Conservation (phyloP, 257 asterid species). For the Forsythia viridissima region DNA sequence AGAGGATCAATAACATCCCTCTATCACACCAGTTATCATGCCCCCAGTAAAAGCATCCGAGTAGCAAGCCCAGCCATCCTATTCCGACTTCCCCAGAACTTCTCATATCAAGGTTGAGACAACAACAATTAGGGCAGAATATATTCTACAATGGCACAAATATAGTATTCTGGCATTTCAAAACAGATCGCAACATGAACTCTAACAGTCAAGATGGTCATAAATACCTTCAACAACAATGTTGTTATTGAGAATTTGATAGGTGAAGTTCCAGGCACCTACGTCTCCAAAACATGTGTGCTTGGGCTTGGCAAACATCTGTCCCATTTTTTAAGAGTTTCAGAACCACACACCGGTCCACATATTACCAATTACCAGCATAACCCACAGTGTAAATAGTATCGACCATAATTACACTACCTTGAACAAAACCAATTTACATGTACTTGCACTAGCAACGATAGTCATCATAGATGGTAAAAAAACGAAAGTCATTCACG, state of each 20-base stretch:
- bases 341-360: background rate
- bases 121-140: no score
- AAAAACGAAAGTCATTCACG: background rate
- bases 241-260: background rate
- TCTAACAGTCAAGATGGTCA: background rate
- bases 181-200: background rate
- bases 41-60: no score
- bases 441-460: no score
- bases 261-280: background rate
- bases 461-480: background rate
- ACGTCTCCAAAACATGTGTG: background rate
- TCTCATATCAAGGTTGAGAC: no score
- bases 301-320: background rate
- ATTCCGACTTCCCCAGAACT: no score
- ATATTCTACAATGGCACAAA: no score
- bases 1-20: no score
- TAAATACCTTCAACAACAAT: background rate
- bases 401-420: no score
- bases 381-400: background rate
- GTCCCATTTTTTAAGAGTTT: no score
- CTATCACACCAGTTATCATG: no score
- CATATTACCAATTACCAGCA: background rate
- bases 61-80: no score
- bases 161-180: background rate
- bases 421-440: no score